Conservation (phyloP, 75 land plant genomes). For the Pinus taeda region DNA sequence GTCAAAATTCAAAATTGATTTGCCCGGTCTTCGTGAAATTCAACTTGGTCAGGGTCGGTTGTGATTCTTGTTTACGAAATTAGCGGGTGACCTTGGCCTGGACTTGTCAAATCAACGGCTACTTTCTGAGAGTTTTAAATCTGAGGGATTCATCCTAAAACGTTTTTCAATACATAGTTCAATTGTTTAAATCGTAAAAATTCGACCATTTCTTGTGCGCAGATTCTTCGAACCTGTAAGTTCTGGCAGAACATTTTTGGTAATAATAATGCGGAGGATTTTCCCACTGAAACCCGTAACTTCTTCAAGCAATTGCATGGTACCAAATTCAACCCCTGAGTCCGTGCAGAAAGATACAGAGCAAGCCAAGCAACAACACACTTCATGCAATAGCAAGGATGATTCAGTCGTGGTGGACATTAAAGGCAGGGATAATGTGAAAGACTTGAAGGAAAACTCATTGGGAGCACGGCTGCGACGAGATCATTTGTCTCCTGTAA, state of each 20-base stretch:
- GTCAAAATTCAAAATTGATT: no score
- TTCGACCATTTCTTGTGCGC: not conserved
- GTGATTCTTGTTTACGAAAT: no score
- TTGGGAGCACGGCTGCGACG: not conserved
- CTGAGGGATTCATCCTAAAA: not conserved
- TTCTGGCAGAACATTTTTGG: not conserved
- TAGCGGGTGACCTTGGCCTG: no score
- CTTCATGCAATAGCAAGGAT: not conserved
- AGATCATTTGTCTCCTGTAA: not conserved
- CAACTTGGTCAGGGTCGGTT: no score
- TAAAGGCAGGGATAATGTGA: constrained; percentile 2
- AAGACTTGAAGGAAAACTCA: constrained; percentile 6
- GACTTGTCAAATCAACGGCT: no score
- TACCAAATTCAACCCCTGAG: constrained; percentile 1
- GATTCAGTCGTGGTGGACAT: not conserved
- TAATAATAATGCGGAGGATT: constrained; percentile 8
- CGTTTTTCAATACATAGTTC: not conserved
- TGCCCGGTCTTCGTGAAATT: no score
- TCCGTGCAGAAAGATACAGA: constrained; percentile 4
- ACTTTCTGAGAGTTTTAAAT: no score
- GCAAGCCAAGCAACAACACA: not conserved
- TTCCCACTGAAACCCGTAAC: not conserved
- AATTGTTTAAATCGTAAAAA: not conserved
- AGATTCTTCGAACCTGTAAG: not conserved
- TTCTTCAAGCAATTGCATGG: not conserved